Conservation (phyloP, 176 grass and related monocot species). For the Carex pumila region DNA sequence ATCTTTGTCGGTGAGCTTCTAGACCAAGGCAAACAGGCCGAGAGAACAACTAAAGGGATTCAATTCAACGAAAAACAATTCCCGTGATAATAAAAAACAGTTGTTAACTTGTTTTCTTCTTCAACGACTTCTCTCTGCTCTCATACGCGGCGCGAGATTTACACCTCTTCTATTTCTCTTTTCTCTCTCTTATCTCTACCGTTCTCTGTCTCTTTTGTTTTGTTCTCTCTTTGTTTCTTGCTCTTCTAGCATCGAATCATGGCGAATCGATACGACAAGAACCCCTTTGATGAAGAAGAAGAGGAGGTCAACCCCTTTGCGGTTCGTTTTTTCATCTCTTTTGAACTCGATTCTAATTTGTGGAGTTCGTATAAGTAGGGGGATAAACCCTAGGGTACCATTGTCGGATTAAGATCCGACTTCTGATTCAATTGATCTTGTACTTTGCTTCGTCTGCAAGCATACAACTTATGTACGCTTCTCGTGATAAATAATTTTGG, state of each 20-base stretch:
- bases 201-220: background rate
- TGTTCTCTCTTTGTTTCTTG: background rate
- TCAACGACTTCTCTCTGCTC: slow-evolving; percentile 9
- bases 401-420: background rate
- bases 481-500: background rate
- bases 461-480: background rate
- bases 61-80: background rate
- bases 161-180: background rate
- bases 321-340: slow-evolving; percentile 32
- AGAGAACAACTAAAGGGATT: background rate
- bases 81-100: background rate
- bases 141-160: slow-evolving; percentile 2
- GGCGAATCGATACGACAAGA: slow-evolving; percentile 87
- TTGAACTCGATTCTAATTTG: background rate
- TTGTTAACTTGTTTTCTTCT: background rate
- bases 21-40: background rate
- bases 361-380: background rate
- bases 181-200: background rate
- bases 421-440: background rate
- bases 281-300: slow-evolving; percentile 94
- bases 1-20: background rate
- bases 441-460: background rate
- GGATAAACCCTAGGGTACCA: background rate
- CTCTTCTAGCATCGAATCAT: slow-evolving; percentile 17
- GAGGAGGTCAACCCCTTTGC: slow-evolving; percentile 92